phyloP scores from a whole-genome alignment of 163 green algal genomes.

The Coccomyxa subellipsoidea region DNA sequence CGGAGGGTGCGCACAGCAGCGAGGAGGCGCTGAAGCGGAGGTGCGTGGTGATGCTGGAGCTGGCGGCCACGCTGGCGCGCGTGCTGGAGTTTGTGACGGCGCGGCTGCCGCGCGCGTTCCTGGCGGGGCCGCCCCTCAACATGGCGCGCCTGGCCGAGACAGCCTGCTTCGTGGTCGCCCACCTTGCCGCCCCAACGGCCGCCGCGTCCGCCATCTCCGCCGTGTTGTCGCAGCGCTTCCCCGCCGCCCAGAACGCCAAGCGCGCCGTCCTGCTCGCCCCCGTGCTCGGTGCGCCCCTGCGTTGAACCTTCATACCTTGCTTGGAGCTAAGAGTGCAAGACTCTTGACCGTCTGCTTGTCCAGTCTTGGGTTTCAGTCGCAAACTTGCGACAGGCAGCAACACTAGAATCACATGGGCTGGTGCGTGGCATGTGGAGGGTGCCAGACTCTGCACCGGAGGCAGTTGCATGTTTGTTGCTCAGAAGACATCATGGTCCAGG shows the following conservation, averaged over 20 bases:
- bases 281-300: slow-evolving; percentile 34
- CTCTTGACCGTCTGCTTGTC: too few species aligned
- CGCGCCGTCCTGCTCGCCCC: slow-evolving; percentile 52
- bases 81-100: slow-evolving; percentile 69
- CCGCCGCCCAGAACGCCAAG: slow-evolving; percentile 36
- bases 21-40: not conserved
- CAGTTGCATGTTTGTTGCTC: too few species aligned
- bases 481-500: too few species aligned
- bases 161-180: slow-evolving; percentile 59
- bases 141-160: slow-evolving; percentile 60
- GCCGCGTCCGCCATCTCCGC: not conserved
- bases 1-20: not conserved
- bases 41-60: slow-evolving; percentile 57
- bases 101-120: slow-evolving; percentile 45
- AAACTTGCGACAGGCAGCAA: too few species aligned
- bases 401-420: too few species aligned
- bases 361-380: too few species aligned
- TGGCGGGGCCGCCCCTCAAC: slow-evolving; percentile 44
- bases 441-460: too few species aligned
- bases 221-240: slow-evolving; percentile 2
- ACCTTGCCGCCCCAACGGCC: slow-evolving; percentile 26
- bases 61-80: slow-evolving; percentile 64
- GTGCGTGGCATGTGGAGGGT: too few species aligned
- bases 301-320: not conserved
- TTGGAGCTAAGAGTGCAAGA: too few species aligned